phyloP scores from a whole-genome alignment of 805 yeast species.

The Saturnispora mendoncae region DNA sequence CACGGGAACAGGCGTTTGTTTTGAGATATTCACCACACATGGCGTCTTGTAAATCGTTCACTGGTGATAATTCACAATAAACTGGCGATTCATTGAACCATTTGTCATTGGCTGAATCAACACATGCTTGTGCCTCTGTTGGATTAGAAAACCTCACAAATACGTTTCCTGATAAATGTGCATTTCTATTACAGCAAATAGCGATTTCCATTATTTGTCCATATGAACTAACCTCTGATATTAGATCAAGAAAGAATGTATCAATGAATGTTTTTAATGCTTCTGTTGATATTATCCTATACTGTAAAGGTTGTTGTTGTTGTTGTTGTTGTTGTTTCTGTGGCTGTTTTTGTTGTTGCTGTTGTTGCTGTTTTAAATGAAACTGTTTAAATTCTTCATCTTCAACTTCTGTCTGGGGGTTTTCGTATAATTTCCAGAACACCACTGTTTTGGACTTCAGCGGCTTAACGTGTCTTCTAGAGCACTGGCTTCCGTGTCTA shows the following conservation, averaged over 20 bases:
- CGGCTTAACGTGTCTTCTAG: constrained; percentile 65
- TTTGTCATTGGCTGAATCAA: constrained; percentile 55
- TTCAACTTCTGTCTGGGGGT: constrained; percentile 38
- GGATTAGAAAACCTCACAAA: constrained; percentile 53
- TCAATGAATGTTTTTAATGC: constrained; percentile 44
- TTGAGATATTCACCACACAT: constrained; percentile 63
- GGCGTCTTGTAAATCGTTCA: constrained; percentile 58
- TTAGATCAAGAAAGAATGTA: constrained; percentile 63
- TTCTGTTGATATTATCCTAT: constrained; percentile 16
- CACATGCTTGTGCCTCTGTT: constrained; percentile 52
- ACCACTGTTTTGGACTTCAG: constrained; percentile 54
- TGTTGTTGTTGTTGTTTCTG: neutral
- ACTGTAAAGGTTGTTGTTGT: constrained; percentile 3
- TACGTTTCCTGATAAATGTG: constrained; percentile 81
- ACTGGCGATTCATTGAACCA: constrained; percentile 82
- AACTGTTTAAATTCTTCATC: constrained; percentile 6
- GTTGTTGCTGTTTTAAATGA: neutral
- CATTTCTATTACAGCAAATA: constrained; percentile 76
- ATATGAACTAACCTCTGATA: constrained; percentile 44
- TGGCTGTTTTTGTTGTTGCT: neutral
- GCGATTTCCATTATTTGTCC: constrained; percentile 53
- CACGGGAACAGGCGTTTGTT: constrained; percentile 57
- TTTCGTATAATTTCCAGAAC: constrained; percentile 54
- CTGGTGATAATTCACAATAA: constrained; percentile 72
- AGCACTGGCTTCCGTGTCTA: constrained; percentile 84